phyloP scores from a whole-genome alignment of 176 grass and related monocot genomes.

The Triticum turgidum region DNA sequence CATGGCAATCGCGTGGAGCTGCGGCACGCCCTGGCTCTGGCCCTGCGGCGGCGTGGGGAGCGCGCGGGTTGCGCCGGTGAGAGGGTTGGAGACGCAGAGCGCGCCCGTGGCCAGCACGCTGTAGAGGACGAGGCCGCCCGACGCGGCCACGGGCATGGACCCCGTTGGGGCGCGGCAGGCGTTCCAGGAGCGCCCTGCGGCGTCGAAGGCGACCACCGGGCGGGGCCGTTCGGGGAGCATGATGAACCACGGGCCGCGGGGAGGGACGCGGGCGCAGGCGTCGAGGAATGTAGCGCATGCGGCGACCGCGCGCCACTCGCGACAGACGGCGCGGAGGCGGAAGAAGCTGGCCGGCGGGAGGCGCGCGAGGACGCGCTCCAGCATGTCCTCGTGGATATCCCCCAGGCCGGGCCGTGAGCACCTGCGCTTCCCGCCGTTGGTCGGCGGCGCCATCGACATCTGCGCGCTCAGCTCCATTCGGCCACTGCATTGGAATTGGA shows the following conservation, averaged over 20 bases:
- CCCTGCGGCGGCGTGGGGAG: constrained; percentile 45
- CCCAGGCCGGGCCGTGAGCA: constrained; percentile 32
- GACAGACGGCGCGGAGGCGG: constrained; percentile 66
- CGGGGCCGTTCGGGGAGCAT: not conserved
- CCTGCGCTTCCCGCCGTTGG: constrained; percentile 48
- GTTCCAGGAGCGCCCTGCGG: constrained; percentile 26
- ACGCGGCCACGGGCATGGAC: constrained; percentile 67
- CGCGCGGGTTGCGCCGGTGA: constrained; percentile 56
- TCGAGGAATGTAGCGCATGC: constrained; percentile 59
- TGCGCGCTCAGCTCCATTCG: not conserved
- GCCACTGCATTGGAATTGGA: not conserved
- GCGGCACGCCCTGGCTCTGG: not conserved
- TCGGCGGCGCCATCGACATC: not conserved
- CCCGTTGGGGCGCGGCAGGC: constrained; percentile 20
- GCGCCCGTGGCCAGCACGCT: constrained; percentile 33
- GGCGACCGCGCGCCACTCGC: constrained; percentile 50
- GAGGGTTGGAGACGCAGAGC: constrained; percentile 64
- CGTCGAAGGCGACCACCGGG: constrained; percentile 41
- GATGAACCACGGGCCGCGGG: constrained; percentile 33
- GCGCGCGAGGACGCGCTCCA: constrained; percentile 70
- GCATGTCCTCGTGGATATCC: constrained; percentile 74
- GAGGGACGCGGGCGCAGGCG: constrained; percentile 49
- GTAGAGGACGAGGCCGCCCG: constrained; percentile 80
- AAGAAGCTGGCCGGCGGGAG: constrained; percentile 72
- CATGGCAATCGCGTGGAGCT: constrained; percentile 76